These are phyloP conservation scores for Crithidia bombi DNA, from an alignment of 208 protist species.

Conservation along the genomic window DNA sequence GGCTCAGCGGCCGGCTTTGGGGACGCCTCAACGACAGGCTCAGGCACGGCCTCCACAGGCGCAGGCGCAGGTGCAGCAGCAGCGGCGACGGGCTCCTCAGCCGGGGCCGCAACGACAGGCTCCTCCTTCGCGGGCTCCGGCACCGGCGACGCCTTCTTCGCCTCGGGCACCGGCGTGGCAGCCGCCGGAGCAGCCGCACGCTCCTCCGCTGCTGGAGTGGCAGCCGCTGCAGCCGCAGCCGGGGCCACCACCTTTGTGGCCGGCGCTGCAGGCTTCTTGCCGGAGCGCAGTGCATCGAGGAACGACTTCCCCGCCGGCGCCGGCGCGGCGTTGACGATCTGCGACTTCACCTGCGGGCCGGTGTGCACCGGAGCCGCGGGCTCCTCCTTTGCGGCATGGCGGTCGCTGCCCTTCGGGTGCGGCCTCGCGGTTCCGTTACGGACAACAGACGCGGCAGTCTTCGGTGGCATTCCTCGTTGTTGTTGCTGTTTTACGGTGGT, in stretches of 20 bases:
- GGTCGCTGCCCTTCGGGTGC: constrained; percentile 26
- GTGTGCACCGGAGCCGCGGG: constrained; percentile 32
- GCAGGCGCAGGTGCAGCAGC: constrained; percentile 23
- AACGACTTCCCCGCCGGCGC: constrained; percentile 67
- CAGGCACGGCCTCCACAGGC: constrained; percentile 16
- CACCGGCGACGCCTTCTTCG: constrained; percentile 8
- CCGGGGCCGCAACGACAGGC: constrained; percentile 7
- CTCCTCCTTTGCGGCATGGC: constrained; percentile 42
- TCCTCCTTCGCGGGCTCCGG: constrained; percentile 22
- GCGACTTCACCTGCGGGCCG: constrained; percentile 58
- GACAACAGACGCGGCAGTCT: constrained; percentile 28
- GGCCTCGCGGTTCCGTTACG: constrained; percentile 33
- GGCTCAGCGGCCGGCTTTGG: neutral
- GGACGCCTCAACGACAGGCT: too few species aligned
- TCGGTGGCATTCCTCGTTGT: constrained; percentile 34
- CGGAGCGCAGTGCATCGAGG: constrained; percentile 63
- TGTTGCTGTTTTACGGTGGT: too few species aligned
- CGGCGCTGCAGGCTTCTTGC: constrained; percentile 23
- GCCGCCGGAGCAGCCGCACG: constrained; percentile 6
- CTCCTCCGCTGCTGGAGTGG: constrained; percentile 14
- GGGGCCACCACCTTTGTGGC: constrained; percentile 15
- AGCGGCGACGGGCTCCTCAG: neutral
- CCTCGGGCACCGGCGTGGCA: neutral
- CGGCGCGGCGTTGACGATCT: constrained; percentile 63
- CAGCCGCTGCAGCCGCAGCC: constrained; percentile 17